Evolutionary conservation across 2,329 filamentous ascomycete species (phyloP), one percentile per base, ranked within the genome.

Genomic region (Drechslera avenae): DNA sequence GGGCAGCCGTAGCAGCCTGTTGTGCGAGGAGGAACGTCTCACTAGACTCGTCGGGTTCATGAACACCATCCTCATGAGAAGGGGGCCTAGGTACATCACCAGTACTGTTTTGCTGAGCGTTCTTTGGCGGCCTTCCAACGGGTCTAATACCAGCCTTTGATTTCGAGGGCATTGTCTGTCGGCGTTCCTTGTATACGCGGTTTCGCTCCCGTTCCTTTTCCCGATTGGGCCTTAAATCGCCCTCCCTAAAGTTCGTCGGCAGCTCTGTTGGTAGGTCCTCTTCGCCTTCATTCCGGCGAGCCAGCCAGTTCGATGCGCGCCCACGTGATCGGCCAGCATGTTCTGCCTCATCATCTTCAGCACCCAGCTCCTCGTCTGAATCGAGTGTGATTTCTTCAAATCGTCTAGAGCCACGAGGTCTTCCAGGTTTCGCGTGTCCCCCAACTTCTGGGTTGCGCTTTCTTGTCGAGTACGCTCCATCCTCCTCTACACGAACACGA

Each of bases 341-440:
- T 21, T 52, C 56, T 4, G 37, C 41, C 9, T 54, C 55, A 8
- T 63, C 60, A 12, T 57, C 47, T 7, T 64, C 61, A n/a, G 64
- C 62, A 2, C 59, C 64, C 8, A 66, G 59, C 13, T 79, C 77
- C 3, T 76, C 73, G 18, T 79, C 76, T 1, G 75, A 77, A 21
- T 75, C 77, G 28, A 80, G 67, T 10, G 74, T 74, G 16, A 79
- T 71, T 45, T 80, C 77, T 59, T 80, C 78, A 44, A 75, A 79
- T 16, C 73, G 56, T 14, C 37, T 51, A 5, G 59, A 54, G 9
- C 59, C 59, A 10, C 55, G 59, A 41, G 64, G 57, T 41, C 56
- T 60, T 13, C 61, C 61, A 42, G 61, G 46, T 53, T 66, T 62
- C 30, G 46, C 60, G 48, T 51, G 64, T 44, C 58, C 69, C 32